Conservation (phyloP, 23 red algal species). For the Gracilaria gracilis region DNA sequence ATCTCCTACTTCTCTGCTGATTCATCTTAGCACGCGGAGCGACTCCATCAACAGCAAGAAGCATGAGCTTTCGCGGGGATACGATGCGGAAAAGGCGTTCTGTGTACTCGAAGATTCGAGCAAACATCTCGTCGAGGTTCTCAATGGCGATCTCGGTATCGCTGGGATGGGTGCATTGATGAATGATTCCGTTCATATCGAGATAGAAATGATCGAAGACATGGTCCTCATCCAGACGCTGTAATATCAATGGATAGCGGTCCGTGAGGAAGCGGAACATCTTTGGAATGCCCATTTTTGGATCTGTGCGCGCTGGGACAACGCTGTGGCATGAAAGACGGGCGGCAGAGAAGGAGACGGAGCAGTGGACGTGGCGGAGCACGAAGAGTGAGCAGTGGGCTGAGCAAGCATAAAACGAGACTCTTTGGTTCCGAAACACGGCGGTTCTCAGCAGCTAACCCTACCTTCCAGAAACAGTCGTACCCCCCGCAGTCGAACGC, state of each 20-base stretch:
- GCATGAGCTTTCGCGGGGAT: constrained; percentile 80
- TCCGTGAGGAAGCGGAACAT: constrained; percentile 98
- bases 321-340: constrained; percentile 1
- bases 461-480: no score
- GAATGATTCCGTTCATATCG: constrained; percentile 99
- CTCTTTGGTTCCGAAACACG: background rate
- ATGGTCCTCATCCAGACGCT: constrained; percentile 91
- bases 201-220: constrained; percentile 99
- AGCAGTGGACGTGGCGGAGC: background rate
- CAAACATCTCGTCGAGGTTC: constrained; percentile 88
- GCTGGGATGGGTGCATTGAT: constrained; percentile 92
- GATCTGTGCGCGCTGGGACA: background rate
- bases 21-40: constrained; percentile 99
- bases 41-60: constrained; percentile 97
- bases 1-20: constrained; percentile 93
- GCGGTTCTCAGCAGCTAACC: no score
- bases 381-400: no score
- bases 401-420: background rate
- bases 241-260: constrained; percentile 95
- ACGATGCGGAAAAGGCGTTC: constrained; percentile 96
- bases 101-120: constrained; percentile 89
- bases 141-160: constrained; percentile 67
- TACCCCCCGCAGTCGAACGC: no score
- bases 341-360: background rate
- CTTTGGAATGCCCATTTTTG: constrained; percentile 91